Evolutionary conservation across 805 yeast species (phyloP), one percentile per base, ranked within the genome.

Genomic region (Brettanomyces custersianus): DNA sequence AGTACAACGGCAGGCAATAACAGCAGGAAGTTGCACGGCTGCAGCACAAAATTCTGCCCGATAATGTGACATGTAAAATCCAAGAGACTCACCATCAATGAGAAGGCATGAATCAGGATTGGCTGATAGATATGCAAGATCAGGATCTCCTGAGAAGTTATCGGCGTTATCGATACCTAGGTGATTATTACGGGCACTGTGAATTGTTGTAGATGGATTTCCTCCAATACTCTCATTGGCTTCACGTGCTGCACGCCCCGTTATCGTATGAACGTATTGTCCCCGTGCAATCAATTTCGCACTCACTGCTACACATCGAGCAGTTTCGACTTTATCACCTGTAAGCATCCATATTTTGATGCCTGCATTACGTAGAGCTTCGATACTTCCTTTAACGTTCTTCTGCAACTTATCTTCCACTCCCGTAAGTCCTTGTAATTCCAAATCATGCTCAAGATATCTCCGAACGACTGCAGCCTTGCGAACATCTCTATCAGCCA

Each of bases 311-410:
- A 92, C 96, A 69, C 98, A 92, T 41, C 87, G 76, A 1, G 98
- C 98, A 0, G 99, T 92, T 61, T 92, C 99, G 5, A 92, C 97
- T 56, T 92, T 92, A 57, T 92, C 99, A 46, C 99, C 99, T 0
- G 99, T 92, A 33, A 92, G 65, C 98, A 92, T 94, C 99, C 99
- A 92, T 35, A 92, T 92, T 50, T 88, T 88, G 38, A 94, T 76
- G 4, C 97, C 98, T 0, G 97, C 99, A 60, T 94, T 92, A 47
- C 98, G 72, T 46, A 92, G 66, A 24, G 88, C 67, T 62, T 92
- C 99, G 40, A 92, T 78, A 0, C 96, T 85, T 0, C 94, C 72
- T 59, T 90, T 90, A 33, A 94, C 96, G 55, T 90, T 87, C 39
- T 74, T 70, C 55, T 92, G 99, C 33, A 92, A 68, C 54, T 86